These are phyloP conservation scores for Huntiella savannae DNA, from an alignment of 2,329 filamentous ascomycete genomes.

Conservation along the genomic window DNA sequence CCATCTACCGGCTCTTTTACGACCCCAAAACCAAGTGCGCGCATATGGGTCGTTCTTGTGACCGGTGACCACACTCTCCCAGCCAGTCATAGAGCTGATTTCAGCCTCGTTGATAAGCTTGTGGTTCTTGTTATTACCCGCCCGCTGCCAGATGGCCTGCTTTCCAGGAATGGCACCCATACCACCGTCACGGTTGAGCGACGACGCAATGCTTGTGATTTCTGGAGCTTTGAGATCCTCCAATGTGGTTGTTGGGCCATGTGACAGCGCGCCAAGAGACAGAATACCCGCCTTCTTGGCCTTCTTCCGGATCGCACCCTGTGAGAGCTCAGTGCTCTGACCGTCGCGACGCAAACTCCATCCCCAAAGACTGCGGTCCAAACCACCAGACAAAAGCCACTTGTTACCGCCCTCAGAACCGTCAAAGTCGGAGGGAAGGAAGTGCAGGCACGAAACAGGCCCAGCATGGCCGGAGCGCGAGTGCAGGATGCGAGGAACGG, in stretches of 20 bases:
- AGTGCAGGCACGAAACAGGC: conserved; percentile 63
- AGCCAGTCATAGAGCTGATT: conserved; percentile 62
- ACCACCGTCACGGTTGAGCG: conserved; percentile 82
- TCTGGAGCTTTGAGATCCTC: conserved; percentile 75
- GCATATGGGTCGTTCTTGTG: conserved; percentile 72
- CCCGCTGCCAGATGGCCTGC: conserved; percentile 55
- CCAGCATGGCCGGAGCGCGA: conserved; percentile 75
- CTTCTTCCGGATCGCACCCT: conserved; percentile 73
- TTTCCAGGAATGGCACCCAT: conserved; percentile 69
- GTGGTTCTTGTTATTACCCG: conserved; percentile 25
- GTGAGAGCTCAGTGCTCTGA: conserved; percentile 82
- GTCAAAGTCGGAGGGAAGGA: conserved; percentile 75
- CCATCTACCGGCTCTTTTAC: conserved; percentile 84
- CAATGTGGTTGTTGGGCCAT: conserved; percentile 43
- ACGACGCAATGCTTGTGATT: conserved; percentile 80
- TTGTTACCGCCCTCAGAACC: conserved; percentile 77
- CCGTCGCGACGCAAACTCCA: conserved; percentile 90
- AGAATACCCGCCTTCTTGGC: conserved; percentile 72
- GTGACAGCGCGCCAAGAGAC: conserved; percentile 33
- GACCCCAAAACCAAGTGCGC: conserved; percentile 95
- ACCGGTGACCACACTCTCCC: conserved; percentile 92
- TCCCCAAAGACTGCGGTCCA: conserved; percentile 84
- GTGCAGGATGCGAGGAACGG: conserved; percentile 70
- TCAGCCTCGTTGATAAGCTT: conserved; percentile 50
- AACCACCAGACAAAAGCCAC: conserved; percentile 79